Base-by-base conservation (phyloP, 768 basidiomycete genomes). In the Phlegmacium glaucopus region DNA sequence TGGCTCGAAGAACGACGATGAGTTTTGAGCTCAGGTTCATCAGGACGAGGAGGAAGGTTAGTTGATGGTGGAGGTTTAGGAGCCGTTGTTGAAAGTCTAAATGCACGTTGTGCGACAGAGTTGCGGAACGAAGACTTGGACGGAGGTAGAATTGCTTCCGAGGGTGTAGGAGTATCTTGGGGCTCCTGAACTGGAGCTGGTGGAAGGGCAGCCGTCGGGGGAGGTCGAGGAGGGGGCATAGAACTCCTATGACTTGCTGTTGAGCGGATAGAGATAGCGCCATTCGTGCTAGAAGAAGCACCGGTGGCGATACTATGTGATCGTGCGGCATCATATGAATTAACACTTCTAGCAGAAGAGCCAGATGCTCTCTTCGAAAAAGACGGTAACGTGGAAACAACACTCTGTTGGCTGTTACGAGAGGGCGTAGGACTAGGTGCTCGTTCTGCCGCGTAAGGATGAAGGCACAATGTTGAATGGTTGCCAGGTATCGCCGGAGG, bases 141-240 rank as follows among this genome's bases (percentile, higher is more conserved):
- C 10, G 62, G 42, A 13, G 60, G 50, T 55, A 48, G 44, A 6
- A 35, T 40, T 16, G 54, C 45, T 36, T 60, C 34, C 50, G 55
- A 44, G 53, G 52, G 42, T 48, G 63, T 36, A 50, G 59, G 39
- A 43, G 50, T 48, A 57, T 66, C 34, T 53, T 69, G 40, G 59
- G 57, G 10, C 32, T 16, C 32, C 32, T 47, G 49, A 13, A 44
- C 39, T 32, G 87, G 87, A 6, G 86, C 80, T 40, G 83, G 82
- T 11, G 87, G 87, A 12, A 83, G 77, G 6, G 86, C 84, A 41
- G 76, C 75, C 22, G 76, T 83, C 0, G 89, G 87, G 4, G 83
- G 78, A 26, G 88, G 88, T 11, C 85, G 81, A 25, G 80, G 85
- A 13, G 87, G 88, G 3, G 87, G 86, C 62, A 86, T 76, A 4